Base-by-base conservation (phyloP, 805 yeast genomes). In the Kuraishia floccosa region DNA sequence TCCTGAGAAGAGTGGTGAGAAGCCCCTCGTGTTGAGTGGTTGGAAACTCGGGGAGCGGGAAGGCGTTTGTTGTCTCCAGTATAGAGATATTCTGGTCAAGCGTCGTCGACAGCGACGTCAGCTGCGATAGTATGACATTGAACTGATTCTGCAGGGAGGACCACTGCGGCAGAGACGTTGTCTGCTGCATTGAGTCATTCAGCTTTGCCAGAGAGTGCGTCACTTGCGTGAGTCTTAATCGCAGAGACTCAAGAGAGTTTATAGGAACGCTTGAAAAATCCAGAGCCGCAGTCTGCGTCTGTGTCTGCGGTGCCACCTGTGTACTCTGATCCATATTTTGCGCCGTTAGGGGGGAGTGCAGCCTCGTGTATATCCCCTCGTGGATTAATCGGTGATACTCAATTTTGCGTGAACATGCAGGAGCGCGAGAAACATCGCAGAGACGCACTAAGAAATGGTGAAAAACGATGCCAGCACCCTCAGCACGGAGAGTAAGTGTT, bases 1-100 rank as follows among this genome's bases (percentile, higher is more conserved):
- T 91, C 35, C 97, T 67, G 36, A 91, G 53, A 36, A 91, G 59
- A 0, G 96, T 86, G 1, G 94, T 81, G 30, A 87, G 56, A 22
- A 91, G 62, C 2, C 85, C 82, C 44, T 82, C 87, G 39, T 83
- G 87, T 27, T 83, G 80, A 1, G 84, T 70, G 0, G 93, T 72
- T 6, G 96, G 96, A 49, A 89, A 91, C 14, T 68, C 67, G 0
- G 87, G 79, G 32, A 83, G 59, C 1, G 98, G 98, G 46, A 72
- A 89, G 1, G 76, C 87, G 31, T 82, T 85, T 0, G 94, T 76
- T 4, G 70, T 54, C 27, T 67, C 65, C 17, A 91, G 58, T 0
- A 68, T 52, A 3, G 68, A 77, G 5, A 71, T 65, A 43, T 78
- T 74, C 33, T 66, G 64, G 25, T 76, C 72, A 16, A 91, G 48